Evolutionary conservation across 768 basidiomycete genomes (phyloP).

Genomic region (Fibroporia radiculosa): DNA sequence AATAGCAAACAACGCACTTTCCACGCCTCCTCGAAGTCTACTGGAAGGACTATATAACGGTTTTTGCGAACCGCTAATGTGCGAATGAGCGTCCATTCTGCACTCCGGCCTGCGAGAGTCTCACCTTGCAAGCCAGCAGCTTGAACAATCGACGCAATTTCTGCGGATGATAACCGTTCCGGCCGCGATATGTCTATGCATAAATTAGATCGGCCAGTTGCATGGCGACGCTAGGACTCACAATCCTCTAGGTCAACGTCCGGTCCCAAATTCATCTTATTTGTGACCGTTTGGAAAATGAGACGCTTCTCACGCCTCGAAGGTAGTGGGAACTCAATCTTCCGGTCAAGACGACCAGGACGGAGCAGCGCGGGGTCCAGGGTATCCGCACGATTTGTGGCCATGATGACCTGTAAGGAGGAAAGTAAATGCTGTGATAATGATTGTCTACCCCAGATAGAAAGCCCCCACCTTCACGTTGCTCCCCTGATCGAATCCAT

Average conservation of each 20-base stretch:
- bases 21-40: conserved; percentile 99
- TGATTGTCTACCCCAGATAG: neutral
- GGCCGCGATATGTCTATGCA: conserved; percentile 87
- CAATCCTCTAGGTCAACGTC: conserved; percentile 99
- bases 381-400: conserved; percentile 97
- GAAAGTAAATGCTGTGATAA: conserved; percentile 4
- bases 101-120: neutral
- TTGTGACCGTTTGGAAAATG: conserved; percentile 96
- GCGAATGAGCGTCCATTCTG: neutral
- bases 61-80: conserved; percentile 88
- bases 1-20: conserved; percentile 76
- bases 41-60: conserved; percentile 92
- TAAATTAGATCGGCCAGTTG: conserved; percentile 7
- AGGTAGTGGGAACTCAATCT: conserved; percentile 97
- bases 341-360: conserved; percentile 94
- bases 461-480: conserved; percentile 79
- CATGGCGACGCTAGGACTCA: conserved; percentile 32
- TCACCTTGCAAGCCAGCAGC: conserved; percentile 94
- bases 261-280: conserved; percentile 95
- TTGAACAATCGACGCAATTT: conserved; percentile 93
- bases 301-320: conserved; percentile 91
- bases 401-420: conserved; percentile 97
- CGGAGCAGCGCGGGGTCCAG: conserved; percentile 95
- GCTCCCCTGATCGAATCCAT: conserved; percentile 97
- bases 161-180: conserved; percentile 90